These are phyloP conservation scores for Selaginella moellendorffii DNA, from an alignment of 75 land plant genomes.

Conservation along the genomic window DNA sequence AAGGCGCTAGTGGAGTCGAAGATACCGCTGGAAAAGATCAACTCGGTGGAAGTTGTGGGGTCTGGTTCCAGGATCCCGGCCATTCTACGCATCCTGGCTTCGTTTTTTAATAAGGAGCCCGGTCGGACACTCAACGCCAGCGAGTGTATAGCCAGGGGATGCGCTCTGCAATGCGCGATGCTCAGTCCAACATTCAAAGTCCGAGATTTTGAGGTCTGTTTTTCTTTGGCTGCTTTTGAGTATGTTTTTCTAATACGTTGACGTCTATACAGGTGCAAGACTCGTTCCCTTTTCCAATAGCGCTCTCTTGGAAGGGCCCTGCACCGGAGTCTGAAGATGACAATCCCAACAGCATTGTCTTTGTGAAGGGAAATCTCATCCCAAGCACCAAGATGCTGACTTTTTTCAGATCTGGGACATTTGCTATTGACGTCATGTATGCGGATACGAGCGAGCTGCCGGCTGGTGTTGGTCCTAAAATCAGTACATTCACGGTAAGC, in stretches of 20 bases:
- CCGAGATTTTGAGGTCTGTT: constrained; percentile 74
- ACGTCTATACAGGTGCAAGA: constrained; percentile 46
- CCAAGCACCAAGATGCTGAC: constrained; percentile 81
- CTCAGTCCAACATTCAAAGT: constrained; percentile 88
- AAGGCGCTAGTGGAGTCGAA: constrained; percentile 55
- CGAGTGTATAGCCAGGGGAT: constrained; percentile 73
- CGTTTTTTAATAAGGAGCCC: constrained; percentile 68
- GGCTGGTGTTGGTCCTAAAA: constrained; percentile 28
- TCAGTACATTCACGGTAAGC: constrained; percentile 67
- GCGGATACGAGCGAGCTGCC: constrained; percentile 41
- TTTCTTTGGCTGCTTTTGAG: not conserved
- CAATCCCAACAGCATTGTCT: constrained; percentile 37
- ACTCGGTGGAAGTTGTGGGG: constrained; percentile 76
- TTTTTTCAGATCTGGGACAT: constrained; percentile 51
- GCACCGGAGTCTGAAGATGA: constrained; percentile 37
- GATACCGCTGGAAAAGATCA: constrained; percentile 37
- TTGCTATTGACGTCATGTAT: constrained; percentile 60
- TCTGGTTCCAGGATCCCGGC: constrained; percentile 80
- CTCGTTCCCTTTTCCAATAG: constrained; percentile 52
- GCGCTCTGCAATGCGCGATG: constrained; percentile 82
- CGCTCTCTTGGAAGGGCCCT: constrained; percentile 62
- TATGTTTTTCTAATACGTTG: not conserved
- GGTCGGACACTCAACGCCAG: constrained; percentile 84
- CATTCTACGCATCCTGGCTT: constrained; percentile 48
- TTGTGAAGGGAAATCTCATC: constrained; percentile 60